phyloP scores from a whole-genome alignment of 2,329 filamentous ascomycete species.

The Paraconiothyrium sp. region DNA sequence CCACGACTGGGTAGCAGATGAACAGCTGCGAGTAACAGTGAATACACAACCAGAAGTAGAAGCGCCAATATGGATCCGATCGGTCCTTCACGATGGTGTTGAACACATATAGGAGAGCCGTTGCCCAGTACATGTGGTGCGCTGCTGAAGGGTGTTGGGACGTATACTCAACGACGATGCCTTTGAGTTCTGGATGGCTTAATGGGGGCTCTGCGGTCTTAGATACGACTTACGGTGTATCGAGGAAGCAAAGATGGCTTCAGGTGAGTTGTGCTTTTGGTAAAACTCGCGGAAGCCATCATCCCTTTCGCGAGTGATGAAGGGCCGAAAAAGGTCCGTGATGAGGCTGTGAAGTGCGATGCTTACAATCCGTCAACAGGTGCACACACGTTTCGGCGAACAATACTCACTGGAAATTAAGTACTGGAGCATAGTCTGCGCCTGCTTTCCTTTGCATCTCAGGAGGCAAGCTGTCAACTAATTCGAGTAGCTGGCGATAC shows the following conservation, averaged over 20 bases:
- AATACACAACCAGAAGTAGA: conserved; percentile 15
- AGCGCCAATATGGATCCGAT: conserved; percentile 10
- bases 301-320: conserved; percentile 6
- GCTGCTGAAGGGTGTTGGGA: conserved; percentile 9
- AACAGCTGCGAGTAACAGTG: conserved; percentile 13
- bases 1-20: conserved; percentile 7
- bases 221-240: conserved; percentile 1
- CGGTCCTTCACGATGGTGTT: conserved; percentile 9
- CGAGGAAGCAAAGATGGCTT: conserved; percentile 11
- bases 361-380: background rate
- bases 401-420: conserved; percentile 14
- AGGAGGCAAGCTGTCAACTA: conserved; percentile 13
- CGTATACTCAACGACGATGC: conserved; percentile 14
- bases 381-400: background rate
- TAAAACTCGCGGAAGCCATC: conserved; percentile 3
- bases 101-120: conserved; percentile 11
- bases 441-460: background rate
- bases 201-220: background rate
- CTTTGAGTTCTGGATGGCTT: conserved; percentile 8
- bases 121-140: conserved; percentile 8
- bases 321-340: conserved; percentile 17
- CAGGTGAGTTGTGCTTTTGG: conserved; percentile 5
- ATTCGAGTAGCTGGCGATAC: conserved; percentile 8
- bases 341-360: conserved; percentile 12
- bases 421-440: conserved; percentile 5